Evolutionary conservation across 495 filamentous ascomycete species (phyloP).

Genomic region (Penicillium crystallinum): DNA sequence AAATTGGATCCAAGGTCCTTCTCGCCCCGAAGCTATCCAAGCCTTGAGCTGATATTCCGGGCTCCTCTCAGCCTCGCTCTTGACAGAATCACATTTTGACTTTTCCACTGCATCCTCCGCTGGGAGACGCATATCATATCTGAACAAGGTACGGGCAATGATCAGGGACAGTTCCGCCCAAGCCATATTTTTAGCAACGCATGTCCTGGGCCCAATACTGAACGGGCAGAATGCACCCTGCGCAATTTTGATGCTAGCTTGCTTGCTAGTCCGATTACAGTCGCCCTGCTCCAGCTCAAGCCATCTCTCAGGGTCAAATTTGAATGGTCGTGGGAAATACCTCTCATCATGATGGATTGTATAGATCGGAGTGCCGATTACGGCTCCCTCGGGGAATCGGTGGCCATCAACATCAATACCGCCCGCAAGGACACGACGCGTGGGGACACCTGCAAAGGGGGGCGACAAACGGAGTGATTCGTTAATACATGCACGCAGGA

Average conservation of each 20-base stretch:
- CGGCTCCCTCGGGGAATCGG: too few species aligned
- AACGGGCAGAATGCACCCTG: slow-evolving; percentile 51
- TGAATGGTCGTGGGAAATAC: too few species aligned
- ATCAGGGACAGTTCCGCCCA: slow-evolving; percentile 43
- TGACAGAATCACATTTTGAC: not conserved
- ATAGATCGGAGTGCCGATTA: too few species aligned
- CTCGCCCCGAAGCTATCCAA: not conserved
- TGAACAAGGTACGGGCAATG: slow-evolving; percentile 10
- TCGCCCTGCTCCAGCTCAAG: too few species aligned
- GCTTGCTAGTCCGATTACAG: too few species aligned
- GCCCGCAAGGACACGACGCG: too few species aligned
- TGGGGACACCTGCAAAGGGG: too few species aligned
- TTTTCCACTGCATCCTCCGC: not conserved
- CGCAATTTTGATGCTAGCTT: not conserved
- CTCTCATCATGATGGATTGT: too few species aligned
- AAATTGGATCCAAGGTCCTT: not conserved
- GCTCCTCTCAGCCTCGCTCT: not conserved
- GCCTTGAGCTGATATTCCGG: not conserved
- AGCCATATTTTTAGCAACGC: slow-evolving; percentile 54
- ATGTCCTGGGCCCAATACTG: slow-evolving; percentile 51
- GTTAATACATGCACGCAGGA: too few species aligned
- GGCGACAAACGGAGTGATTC: too few species aligned
- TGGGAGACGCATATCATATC: slow-evolving; percentile 18
- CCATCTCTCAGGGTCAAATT: too few species aligned
- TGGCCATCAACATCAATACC: too few species aligned